Base-by-base conservation (phyloP, 495 filamentous ascomycete species). In the Peziza echinospora region DNA sequence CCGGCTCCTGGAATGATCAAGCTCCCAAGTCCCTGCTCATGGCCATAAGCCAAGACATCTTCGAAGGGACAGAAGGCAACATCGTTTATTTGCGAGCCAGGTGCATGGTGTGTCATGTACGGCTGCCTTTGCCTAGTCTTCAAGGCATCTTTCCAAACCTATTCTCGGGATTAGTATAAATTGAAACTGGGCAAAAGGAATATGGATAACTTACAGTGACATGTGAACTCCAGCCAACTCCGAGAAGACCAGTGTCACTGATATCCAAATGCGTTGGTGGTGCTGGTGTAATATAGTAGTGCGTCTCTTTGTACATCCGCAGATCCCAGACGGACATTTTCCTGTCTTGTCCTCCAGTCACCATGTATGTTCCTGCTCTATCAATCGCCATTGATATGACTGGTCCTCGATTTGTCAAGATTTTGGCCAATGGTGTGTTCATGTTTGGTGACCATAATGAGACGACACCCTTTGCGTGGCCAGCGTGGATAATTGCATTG, bases 291-390 rank as follows among this genome's bases (percentile, higher is more conserved):
- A 83, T 87, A 66, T 93, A 94, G 50, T 70, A 81, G 61, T 92
- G 82, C 13, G 96, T 80, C 57, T 92, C 80, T 46, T 80, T 82
- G 64, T 85, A 92, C 70, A 80, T 92, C 19, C 89, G 79, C 52
- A 97, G 79, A 60, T 97, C 89, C 84, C 91, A 97, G 16, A 97
- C 77, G 21, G 79, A 74, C 84, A 96, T 93, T 57, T 78, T 82
- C 47, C 73, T 67, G 61, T 97, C 89, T 53, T 91, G 82, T 5
- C 89, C 91, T 2, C 83, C 77, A 0, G 87, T 80, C 11, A 91
- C 82, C 87, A 97, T 96, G 64, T 96, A 96, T 43, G 80, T 74
- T 21, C 89, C 89, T 61, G 84, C 77, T 39, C 87, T 71, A 57
- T 97, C 87, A 24, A 96, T 70, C 11, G 83, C 82, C 22, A 93